phyloP scores from a whole-genome alignment of 2,329 filamentous ascomycete genomes.

The Diplodia scrobiculata region DNA sequence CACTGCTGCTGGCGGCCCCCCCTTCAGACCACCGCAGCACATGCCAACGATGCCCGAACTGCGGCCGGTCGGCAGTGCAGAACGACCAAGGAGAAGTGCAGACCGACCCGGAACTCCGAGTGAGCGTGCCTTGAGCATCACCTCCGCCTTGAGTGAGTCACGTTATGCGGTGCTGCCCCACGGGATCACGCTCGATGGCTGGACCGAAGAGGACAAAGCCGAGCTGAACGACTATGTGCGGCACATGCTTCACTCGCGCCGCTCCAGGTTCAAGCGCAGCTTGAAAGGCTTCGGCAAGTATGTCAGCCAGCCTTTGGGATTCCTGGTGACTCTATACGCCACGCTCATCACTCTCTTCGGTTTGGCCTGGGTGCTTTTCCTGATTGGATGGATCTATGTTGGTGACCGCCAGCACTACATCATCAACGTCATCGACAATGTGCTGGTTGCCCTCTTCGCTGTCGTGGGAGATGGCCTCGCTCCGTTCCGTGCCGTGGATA shows the following conservation, averaged over 20 bases:
- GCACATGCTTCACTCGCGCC: constrained; percentile 81
- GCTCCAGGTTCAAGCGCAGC: constrained; percentile 75
- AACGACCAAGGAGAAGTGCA: neutral
- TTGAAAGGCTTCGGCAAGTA: constrained; percentile 83
- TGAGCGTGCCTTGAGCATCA: constrained; percentile 26
- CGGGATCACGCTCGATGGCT: constrained; percentile 70
- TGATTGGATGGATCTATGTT: constrained; percentile 83
- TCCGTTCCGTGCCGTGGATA: constrained; percentile 72
- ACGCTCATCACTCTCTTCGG: constrained; percentile 81
- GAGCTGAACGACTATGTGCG: constrained; percentile 83
- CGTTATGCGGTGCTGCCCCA: constrained; percentile 81
- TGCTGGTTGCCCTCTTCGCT: constrained; percentile 61
- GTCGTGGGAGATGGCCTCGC: constrained; percentile 61
- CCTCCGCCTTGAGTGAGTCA: constrained; percentile 65
- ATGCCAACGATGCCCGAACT: constrained; percentile 21
- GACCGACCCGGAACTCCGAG: constrained; percentile 20
- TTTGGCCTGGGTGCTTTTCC: constrained; percentile 84
- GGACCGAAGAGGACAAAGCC: constrained; percentile 71
- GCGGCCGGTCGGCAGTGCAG: neutral
- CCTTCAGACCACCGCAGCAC: constrained; percentile 28
- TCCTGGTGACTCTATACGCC: constrained; percentile 81
- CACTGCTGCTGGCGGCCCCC: neutral
- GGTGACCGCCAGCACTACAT: constrained; percentile 65
- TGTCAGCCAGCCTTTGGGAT: constrained; percentile 72
- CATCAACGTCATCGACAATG: constrained; percentile 55